These are phyloP conservation scores for Yarrowia sp. DNA, from an alignment of 805 yeast genomes.

Conservation along the genomic window DNA sequence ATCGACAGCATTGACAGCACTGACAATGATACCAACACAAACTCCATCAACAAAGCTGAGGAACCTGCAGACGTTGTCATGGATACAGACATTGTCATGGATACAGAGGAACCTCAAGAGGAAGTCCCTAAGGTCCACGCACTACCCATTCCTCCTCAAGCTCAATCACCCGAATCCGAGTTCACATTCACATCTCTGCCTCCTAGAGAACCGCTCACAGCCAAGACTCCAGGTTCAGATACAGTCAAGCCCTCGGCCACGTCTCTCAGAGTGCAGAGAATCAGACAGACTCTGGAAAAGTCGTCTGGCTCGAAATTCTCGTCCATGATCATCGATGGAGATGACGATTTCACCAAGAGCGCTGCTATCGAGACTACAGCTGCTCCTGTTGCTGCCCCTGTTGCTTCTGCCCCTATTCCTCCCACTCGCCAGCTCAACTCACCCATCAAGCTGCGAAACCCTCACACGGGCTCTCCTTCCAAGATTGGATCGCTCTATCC, in stretches of 20 bases:
- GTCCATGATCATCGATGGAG: slow-evolving; percentile 30
- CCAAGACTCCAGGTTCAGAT: slow-evolving; percentile 12
- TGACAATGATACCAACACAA: neutral
- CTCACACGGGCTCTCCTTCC: slow-evolving; percentile 10
- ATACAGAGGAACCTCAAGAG: too few relatives aligned
- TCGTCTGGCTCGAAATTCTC: slow-evolving; percentile 23
- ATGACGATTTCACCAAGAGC: slow-evolving; percentile 24
- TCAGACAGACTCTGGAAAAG: slow-evolving; percentile 18
- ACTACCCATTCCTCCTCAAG: neutral
- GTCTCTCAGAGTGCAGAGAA: slow-evolving; percentile 28
- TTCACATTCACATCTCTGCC: slow-evolving; percentile 34
- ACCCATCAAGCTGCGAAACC: slow-evolving; percentile 29
- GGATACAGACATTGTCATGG: too few relatives aligned
- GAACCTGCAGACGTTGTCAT: too few relatives aligned
- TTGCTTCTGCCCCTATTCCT: neutral
- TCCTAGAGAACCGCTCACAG: slow-evolving; percentile 26
- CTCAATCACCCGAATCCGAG: neutral
- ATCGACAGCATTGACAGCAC: neutral
- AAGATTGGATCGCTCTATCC: slow-evolving; percentile 26
- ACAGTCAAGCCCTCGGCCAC: slow-evolving; percentile 16
- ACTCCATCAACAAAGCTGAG: too few relatives aligned
- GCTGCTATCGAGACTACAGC: neutral
- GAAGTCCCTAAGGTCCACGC: neutral
- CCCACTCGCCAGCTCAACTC: slow-evolving; percentile 22
- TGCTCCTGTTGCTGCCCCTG: neutral